phyloP scores from a whole-genome alignment of 2,329 filamentous ascomycete species.

The Dactylella cylindrospora region DNA sequence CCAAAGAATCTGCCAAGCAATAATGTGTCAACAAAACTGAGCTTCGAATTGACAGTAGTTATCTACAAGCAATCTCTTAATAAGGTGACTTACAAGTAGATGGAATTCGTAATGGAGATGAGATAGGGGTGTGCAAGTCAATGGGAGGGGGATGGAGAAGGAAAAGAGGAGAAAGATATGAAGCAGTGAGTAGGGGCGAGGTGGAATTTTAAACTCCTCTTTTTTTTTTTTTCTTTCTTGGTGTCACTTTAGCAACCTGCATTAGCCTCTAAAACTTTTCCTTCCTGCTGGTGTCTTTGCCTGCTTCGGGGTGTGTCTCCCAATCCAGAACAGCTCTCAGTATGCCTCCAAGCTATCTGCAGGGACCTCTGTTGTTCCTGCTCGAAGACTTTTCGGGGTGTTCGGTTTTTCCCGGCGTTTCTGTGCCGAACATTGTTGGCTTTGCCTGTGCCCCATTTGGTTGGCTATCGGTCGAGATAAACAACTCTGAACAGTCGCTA shows the following conservation, averaged over 20 bases:
- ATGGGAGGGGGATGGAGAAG: slow-evolving; percentile 41
- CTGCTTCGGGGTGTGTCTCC: too few relatives aligned
- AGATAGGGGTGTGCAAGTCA: slow-evolving; percentile 43
- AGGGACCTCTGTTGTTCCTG: too few relatives aligned
- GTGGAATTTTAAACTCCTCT: slow-evolving; percentile 2
- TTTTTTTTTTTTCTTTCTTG: slow-evolving; percentile 8
- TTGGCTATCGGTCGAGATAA: not conserved
- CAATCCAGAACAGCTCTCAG: too few relatives aligned
- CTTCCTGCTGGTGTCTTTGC: too few relatives aligned
- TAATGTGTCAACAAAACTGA: too few relatives aligned
- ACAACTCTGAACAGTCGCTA: not conserved
- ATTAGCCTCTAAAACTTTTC: too few relatives aligned
- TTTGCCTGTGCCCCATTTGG: not conserved
- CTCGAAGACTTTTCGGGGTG: slow-evolving; percentile 11
- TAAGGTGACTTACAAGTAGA: slow-evolving; percentile 34
- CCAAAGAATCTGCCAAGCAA: too few relatives aligned
- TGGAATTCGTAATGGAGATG: slow-evolving; percentile 32
- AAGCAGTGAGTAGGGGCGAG: slow-evolving; percentile 13
- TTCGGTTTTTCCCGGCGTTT: slow-evolving; percentile 43
- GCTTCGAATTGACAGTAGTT: too few relatives aligned
- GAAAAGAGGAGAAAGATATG: slow-evolving; percentile 37
- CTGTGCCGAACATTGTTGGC: not conserved
- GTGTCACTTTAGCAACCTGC: too few relatives aligned
- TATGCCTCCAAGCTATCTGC: too few relatives aligned
- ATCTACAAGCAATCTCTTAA: not conserved